A percentile compares a stretch with the other conserved stretches of the same genome.
Conservation (phyloP, 192 early-diverging fungal genomes). For the Backusella psychrophila region DNA sequence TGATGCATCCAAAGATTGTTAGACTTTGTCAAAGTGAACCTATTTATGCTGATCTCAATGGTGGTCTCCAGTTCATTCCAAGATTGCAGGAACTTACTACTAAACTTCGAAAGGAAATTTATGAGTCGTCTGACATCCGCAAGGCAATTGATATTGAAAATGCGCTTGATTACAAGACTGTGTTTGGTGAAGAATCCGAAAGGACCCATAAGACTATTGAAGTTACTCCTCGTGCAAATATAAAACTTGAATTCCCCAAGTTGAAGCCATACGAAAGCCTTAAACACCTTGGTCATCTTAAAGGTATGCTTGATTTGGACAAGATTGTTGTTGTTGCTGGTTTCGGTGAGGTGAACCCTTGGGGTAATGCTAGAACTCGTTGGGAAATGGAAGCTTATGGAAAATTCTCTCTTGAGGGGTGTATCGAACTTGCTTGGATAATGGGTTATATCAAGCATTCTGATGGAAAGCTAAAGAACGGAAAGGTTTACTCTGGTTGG, state of each 20-base stretch:
- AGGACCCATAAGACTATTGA: conserved; percentile 53
- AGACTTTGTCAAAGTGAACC: conserved; percentile 72
- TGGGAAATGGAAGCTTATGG: conserved; percentile 96
- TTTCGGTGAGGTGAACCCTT: conserved; percentile 90
- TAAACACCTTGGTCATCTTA: conserved; percentile 57
- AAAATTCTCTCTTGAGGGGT: conserved; percentile 85
- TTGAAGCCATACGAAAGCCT: conserved; percentile 61
- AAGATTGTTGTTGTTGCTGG: conserved; percentile 92
- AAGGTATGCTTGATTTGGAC: conserved; percentile 85
- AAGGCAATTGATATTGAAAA: conserved; percentile 79
- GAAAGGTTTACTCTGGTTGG: conserved; percentile 85
- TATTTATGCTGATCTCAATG: conserved; percentile 90
- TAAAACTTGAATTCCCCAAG: conserved; percentile 79
- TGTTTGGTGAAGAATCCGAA: conserved; percentile 70
- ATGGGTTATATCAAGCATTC: conserved; percentile 93
- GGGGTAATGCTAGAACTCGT: conserved; percentile 86
- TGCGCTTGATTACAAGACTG: conserved; percentile 74
- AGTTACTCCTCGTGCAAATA: conserved; percentile 83
- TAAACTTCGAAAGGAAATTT: conserved; percentile 71
- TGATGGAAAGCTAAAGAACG: conserved; percentile 79
- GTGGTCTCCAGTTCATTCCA: conserved; percentile 84
- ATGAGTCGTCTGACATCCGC: conserved; percentile 83
- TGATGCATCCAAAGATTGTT: conserved; percentile 79
- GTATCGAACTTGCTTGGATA: conserved; percentile 97
- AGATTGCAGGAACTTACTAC: conserved; percentile 78